Evolutionary conservation across 2,329 filamentous ascomycete genomes (phyloP), one percentile per base, ranked within the genome.

Genomic region (Fusarium sp.): DNA sequence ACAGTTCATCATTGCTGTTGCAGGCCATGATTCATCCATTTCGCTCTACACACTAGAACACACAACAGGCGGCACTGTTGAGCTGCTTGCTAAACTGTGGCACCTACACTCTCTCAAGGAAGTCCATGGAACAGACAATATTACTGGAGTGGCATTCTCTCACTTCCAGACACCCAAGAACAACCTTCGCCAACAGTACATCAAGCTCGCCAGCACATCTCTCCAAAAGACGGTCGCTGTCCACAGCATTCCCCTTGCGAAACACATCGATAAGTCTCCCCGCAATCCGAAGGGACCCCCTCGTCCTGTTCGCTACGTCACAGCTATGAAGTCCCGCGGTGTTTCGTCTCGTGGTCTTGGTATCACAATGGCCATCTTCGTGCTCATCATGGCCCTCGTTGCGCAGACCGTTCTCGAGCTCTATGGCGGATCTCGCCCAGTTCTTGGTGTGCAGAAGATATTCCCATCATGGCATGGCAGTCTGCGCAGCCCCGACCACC

Each of bases 141-240:
- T 92, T 73, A 91, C 90, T 6, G 85, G 85, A 47, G 77, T 92
- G 17, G 83, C 86, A 14, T 89, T 91, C 77, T 90, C 89, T 7
- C 82, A 82, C 61, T 91, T 91, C 79, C 78, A 80, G 27, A 83
- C 88, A 2, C 89, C 88, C n/a, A 84, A 87, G 69, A 83, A 75
- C 80, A 60, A 83, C 83, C 55, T 76, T 42, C 78, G 77, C 18
- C 72, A 77, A 53, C 81, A 81, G 54, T 77, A 66, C 76, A 84
- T 97, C 74, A 93, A 93, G 75, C 88, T 97, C 7, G 94, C 93
- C 35, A 95, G 93, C 50, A 92, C 94, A 44, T 94, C 92, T 53
- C 90, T 97, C 75, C 92, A 90, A 67, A 95, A 94, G 79, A 93
- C 91, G 1, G 89, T 94, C 44, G 90, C 92, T 35, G 91, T 97